Conservation (phyloP, 371 early-diverging fungal genomes). For the Lichtheimia hyalospora region DNA sequence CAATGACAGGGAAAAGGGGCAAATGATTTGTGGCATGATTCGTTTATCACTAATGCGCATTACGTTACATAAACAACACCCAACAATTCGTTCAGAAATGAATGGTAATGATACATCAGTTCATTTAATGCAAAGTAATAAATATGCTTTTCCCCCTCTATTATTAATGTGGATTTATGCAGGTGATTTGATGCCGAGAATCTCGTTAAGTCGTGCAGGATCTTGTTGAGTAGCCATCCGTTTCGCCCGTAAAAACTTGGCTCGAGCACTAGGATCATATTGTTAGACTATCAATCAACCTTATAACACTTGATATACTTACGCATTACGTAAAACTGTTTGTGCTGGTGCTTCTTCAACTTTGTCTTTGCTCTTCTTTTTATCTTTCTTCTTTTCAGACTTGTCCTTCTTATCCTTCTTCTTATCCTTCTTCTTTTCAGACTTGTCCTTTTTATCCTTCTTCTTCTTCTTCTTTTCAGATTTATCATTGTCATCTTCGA, state of each 20-base stretch:
- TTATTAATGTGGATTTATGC: neutral
- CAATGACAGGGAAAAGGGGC: too few relatives aligned
- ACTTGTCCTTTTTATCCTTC: conserved; percentile 41
- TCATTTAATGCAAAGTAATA: too few relatives aligned
- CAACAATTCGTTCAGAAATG: too few relatives aligned
- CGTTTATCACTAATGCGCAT: too few relatives aligned
- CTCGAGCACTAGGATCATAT: conserved; percentile 52
- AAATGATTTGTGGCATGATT: too few relatives aligned
- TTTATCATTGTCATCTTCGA: conserved; percentile 8
- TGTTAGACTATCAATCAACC: neutral
- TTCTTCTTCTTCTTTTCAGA: conserved; percentile 25
- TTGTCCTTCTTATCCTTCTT: conserved; percentile 15
- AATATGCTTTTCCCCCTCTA: too few relatives aligned
- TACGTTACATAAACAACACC: too few relatives aligned
- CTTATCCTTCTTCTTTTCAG: conserved; percentile 21
- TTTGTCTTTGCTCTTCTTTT: conserved; percentile 20
- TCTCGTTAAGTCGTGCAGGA: conserved; percentile 51
- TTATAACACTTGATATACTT: conserved; percentile 24
- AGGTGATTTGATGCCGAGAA: conserved; percentile 42
- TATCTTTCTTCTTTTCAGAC: conserved; percentile 21
- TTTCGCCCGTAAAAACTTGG: conserved; percentile 74
- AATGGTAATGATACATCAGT: too few relatives aligned
- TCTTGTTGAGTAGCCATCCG: conserved; percentile 55
- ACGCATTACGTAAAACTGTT: conserved; percentile 54
- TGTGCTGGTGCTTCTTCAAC: conserved; percentile 30